These are phyloP conservation scores for Lindgomyces ingoldianus DNA, from an alignment of 495 filamentous ascomycete species.

Conservation along the genomic window DNA sequence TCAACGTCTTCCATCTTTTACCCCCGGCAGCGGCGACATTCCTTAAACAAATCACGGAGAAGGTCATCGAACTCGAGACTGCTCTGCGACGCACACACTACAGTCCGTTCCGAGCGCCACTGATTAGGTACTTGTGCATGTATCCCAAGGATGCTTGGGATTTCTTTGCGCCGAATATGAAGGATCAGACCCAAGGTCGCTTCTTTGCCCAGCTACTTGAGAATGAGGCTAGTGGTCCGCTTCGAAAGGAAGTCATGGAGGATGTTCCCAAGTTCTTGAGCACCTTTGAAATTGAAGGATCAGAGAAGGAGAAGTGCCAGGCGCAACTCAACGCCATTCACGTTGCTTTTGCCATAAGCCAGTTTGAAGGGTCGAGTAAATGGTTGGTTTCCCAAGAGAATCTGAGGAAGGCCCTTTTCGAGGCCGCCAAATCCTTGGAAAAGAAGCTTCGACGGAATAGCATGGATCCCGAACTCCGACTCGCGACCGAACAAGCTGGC, in stretches of 20 bases:
- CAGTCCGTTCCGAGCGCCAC: constrained; percentile 86
- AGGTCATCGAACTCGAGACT: constrained; percentile 83
- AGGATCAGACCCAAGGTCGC: constrained; percentile 84
- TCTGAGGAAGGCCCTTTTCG: constrained; percentile 68
- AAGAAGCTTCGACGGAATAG: constrained; percentile 65
- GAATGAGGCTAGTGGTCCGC: constrained; percentile 68
- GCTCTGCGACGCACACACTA: constrained; percentile 85
- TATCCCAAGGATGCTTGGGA: constrained; percentile 87
- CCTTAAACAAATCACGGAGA: constrained; percentile 83
- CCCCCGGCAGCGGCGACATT: constrained; percentile 86
- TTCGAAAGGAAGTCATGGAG: constrained; percentile 71
- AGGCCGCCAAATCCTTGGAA: constrained; percentile 71
- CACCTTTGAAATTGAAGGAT: constrained; percentile 61
- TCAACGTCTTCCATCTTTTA: constrained; percentile 94
- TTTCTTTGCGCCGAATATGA: constrained; percentile 71
- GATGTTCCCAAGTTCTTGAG: constrained; percentile 69
- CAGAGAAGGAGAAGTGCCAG: constrained; percentile 63
- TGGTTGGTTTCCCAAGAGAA: constrained; percentile 81
- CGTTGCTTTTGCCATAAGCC: constrained; percentile 72
- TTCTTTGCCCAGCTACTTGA: constrained; percentile 90
- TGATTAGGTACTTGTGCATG: constrained; percentile 92
- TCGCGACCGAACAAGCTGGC: constrained; percentile 85
- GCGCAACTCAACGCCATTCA: constrained; percentile 88
- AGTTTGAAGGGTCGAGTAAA: constrained; percentile 56
- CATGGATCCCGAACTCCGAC: constrained; percentile 68